Base-by-base conservation (phyloP, 495 filamentous ascomycete species). In the Haplographium delicatum region DNA sequence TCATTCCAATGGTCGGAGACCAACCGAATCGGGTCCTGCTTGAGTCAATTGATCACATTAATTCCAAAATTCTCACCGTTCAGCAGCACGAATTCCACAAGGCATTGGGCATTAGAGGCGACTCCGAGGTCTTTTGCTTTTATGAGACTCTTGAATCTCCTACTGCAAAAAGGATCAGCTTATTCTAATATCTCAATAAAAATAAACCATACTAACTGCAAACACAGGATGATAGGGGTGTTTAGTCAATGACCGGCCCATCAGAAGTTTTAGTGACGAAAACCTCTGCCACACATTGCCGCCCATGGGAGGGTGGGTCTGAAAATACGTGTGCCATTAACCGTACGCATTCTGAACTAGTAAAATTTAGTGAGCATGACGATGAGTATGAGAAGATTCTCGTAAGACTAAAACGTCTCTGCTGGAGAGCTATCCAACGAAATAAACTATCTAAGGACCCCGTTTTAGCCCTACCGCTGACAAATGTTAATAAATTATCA, bases 1-100 rank as follows among this genome's bases (percentile, higher is more conserved):
- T 65, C 22, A 31, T 54, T 16, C 31, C 51, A 4, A 61, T 65
- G 53, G 54, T 56, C 4, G 16, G 28, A 44, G 35, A 51, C 16
- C 37, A 51, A 33, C 53, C 58, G 16, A 58, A 63, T 19, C n/a
- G 30, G 30, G 18, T 22, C 15, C 45, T 61, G 6, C 16, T 57
- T 31, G 13, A 31, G 6, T 31, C 28, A 31, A 6, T 31, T 13
- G 13, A 13, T 31, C 6, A 6, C 28, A 13, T 6, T 31, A 6
- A 6, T 31, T 13, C 28, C n/a, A n/a, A n/a, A n/a, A n/a, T n/a
- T 6, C 13, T 31, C 13, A 31, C 13, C 28, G 13, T 6, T 6
- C 28, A 31, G 13, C 28, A 31, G 28, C 13, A 6, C 28, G 28
- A 31, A 13, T 31, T 13, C 13, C 13, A 6, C 28, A 6, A 6